Base-by-base conservation (phyloP, 768 basidiomycete species). In the Lactifluus pinguis region DNA sequence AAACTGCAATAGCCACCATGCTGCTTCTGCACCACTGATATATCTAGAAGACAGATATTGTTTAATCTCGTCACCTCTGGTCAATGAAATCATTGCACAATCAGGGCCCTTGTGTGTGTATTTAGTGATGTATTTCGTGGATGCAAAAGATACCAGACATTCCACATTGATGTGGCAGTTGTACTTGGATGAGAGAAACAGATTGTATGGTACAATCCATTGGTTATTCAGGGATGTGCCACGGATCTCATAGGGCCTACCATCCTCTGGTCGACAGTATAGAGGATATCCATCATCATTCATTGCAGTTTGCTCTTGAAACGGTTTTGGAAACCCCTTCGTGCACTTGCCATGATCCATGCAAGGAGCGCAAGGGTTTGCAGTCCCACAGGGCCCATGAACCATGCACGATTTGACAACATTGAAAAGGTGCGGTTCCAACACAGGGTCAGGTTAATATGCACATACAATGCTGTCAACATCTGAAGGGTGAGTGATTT, bases 191-290 rank as follows among this genome's bases (percentile, higher is more conserved):
- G 11, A 14, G 5, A 53, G 11, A 7, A 6, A 29, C 0, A 36
- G 38, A 5, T 39, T 53, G 14, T 53, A 51, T 0, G 36, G 50
- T 0, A 51, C 34, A 21, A 51, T 36, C 50, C 50, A 51, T 1
- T 11, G 17, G 7, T 53, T 53, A 13, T 53, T 38, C 1, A 39
- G 4, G 1, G 11, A 1, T 14, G 14, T 14, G 4, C 4, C 15
- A 0, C 21, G 10, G 2, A 53, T 21, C 0, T 6, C 0, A 41
- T 7, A 53, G 0, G 19, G 0, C 0, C 14, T 19, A 0, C 51
- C 51, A 4, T 53, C 21, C 0, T 53, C 11, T 3, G 51, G 51
- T 8, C 38, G n/a, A 0, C 13, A 4, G 14, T 53, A 53, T 0
- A 39, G 1, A 2, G 51, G 51, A 7, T 53, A 53, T 0, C 51